Evolutionary conservation across 2,329 filamentous ascomycete genomes (phyloP).

Genomic region (Apiospora phragmitis): DNA sequence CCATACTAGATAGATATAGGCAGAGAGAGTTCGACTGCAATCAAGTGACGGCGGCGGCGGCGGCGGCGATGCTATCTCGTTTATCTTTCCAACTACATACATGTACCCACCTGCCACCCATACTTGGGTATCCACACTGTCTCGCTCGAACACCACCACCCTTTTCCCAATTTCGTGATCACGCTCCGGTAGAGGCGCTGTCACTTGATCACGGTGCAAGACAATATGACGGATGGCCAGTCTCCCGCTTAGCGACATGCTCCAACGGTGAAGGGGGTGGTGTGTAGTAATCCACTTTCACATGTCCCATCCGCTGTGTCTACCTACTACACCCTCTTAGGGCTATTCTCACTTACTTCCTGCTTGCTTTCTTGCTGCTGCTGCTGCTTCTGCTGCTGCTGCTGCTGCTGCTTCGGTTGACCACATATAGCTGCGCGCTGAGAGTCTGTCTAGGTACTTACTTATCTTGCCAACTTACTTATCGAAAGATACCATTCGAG

Average conservation of each 20-base stretch:
- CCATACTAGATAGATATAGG: neutral
- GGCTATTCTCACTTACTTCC: too few species aligned
- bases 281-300: slow-evolving; percentile 31
- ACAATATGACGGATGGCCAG: slow-evolving; percentile 14
- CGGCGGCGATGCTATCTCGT: neutral
- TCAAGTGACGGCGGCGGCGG: neutral
- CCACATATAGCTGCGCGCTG: neutral
- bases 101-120: neutral
- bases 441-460: neutral
- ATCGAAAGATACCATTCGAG: neutral
- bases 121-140: neutral
- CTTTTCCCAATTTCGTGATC: slow-evolving; percentile 18
- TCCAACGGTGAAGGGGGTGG: slow-evolving; percentile 9
- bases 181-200: slow-evolving; percentile 22
- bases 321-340: neutral
- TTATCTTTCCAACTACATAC: neutral
- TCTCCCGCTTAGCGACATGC: neutral
- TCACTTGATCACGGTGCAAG: slow-evolving; percentile 29
- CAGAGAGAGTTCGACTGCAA: neutral
- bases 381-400: neutral
- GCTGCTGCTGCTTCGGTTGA: neutral
- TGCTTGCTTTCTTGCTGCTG: neutral
- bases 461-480: neutral
- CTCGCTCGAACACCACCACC: slow-evolving; percentile 13
- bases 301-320: slow-evolving; percentile 21